These are phyloP conservation scores for Aureobasidium sp. DNA, from an alignment of 2,329 filamentous ascomycete genomes.

Conservation along the genomic window DNA sequence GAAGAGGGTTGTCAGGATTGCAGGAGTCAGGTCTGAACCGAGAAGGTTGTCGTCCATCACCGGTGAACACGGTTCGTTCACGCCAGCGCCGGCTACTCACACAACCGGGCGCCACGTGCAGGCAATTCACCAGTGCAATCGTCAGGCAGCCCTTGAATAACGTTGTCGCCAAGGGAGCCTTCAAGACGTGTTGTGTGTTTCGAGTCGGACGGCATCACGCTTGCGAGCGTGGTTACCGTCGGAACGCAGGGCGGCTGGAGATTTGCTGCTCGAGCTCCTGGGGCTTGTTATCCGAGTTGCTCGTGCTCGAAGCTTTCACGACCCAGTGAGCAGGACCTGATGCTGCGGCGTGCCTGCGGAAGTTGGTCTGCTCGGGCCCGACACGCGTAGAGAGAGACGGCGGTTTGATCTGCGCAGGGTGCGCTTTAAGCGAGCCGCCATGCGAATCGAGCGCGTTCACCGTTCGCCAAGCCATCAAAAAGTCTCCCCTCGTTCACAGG, in stretches of 20 bases:
- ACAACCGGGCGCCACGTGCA: constrained; percentile 13
- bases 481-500: background rate
- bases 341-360: constrained; percentile 13
- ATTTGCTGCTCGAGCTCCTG: constrained; percentile 12
- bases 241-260: constrained; percentile 3
- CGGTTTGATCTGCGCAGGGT: constrained; percentile 16
- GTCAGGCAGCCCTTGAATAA: constrained; percentile 1
- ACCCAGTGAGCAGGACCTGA: constrained; percentile 1
- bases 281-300: constrained; percentile 7
- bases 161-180: background rate
- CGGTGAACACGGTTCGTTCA: constrained; percentile 10
- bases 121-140: constrained; percentile 1
- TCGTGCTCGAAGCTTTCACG: constrained; percentile 8
- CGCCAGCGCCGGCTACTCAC: constrained; percentile 1
- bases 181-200: constrained; percentile 3
- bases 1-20: constrained; percentile 7
- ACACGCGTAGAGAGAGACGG: constrained; percentile 8
- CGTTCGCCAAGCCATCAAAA: constrained; percentile 16
- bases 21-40: constrained; percentile 10
- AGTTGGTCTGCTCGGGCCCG: constrained; percentile 11
- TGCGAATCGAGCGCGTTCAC: constrained; percentile 1
- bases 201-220: background rate
- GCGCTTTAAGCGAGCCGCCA: constrained; percentile 15
- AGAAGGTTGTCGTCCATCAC: background rate
- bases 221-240: constrained; percentile 4